Evolutionary conservation across 2,329 filamentous ascomycete species (phyloP).

Genomic region (Dothistroma pini): DNA sequence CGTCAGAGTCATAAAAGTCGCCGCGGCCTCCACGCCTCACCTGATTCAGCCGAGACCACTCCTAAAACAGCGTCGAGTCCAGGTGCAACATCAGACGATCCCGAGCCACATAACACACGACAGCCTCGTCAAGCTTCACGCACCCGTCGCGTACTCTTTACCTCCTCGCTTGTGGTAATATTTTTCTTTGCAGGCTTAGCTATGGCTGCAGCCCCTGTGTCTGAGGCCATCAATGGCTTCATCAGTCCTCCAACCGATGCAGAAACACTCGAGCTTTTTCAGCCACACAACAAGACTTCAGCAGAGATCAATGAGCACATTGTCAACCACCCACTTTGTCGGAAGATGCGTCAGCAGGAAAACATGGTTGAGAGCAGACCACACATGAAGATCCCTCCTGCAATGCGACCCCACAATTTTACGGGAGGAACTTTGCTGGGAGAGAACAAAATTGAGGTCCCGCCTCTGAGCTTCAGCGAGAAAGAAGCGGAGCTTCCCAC

Average conservation of each 20-base stretch:
- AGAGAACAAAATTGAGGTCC: slow-evolving; percentile 71
- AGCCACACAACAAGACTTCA: slow-evolving; percentile 50
- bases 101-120: not conserved
- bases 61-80: slow-evolving; percentile 2
- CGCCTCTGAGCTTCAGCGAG: slow-evolving; percentile 74
- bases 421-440: slow-evolving; percentile 78
- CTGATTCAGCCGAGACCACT: slow-evolving; percentile 7
- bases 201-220: slow-evolving; percentile 54
- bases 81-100: not conserved
- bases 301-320: slow-evolving; percentile 68
- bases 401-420: slow-evolving; percentile 68
- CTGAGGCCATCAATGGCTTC: slow-evolving; percentile 49
- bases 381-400: slow-evolving; percentile 76
- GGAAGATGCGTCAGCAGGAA: slow-evolving; percentile 62
- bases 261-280: slow-evolving; percentile 67
- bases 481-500: slow-evolving; percentile 51
- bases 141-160: slow-evolving; percentile 29
- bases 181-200: slow-evolving; percentile 53
- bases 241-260: slow-evolving; percentile 61
- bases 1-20: slow-evolving; percentile 8
- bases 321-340: slow-evolving; percentile 68
- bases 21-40: slow-evolving; percentile 13
- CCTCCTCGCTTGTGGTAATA: slow-evolving; percentile 47
- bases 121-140: slow-evolving; percentile 6
- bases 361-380: slow-evolving; percentile 74